Evolutionary conservation across 768 basidiomycete genomes (phyloP), one percentile per base, ranked within the genome.

Genomic region (Lactarius deliciosus): DNA sequence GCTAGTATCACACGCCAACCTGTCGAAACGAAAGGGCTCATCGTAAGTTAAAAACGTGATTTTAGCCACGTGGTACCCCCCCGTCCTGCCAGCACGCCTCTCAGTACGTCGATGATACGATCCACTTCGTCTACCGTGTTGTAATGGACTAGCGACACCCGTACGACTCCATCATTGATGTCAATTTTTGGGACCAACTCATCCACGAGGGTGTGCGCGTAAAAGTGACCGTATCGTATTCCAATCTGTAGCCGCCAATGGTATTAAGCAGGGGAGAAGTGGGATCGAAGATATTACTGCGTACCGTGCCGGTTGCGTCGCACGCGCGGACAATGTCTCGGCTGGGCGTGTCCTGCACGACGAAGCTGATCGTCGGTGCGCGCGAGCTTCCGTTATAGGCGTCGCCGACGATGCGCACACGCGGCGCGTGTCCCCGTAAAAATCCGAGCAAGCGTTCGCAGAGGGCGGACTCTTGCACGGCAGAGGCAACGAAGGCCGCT

Each of bases 91-190:
- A 89, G 73, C 28, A 84, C 76, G 68, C 85, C 83, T 66, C 83
- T 80, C 63, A 90, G 73, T 57, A 86, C 75, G 0, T 76, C 76
- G 34, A 91, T 81, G 68, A 92, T 86, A 71, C 69, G 77, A 62
- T 85, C 75, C 1, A 90, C 89, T 71, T 92, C 89, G 65, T 85
- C 82, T 3, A 88, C 78, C 0, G 91, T 92, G 72, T 92, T 91
- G 71, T 92, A 91, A 70, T 92, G 91, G 28, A 91, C 89, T 30
- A 92, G 74, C 2, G 89, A 91, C 63, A 92, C 85, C 4, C 91
- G 83, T 25, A 91, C 87, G 3, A 90, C 86, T 0, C 85, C 89
- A 66, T 91, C 89, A 0, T 81, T 79, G 0, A 80, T 73, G 70
- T 89, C 84, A 55, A 89, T 66, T 68, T 83, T 84, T 9, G 89